A percentile compares a stretch with the other conserved stretches of the same genome.
Evolutionary conservation across 441 rosid genomes (phyloP).

Genomic region (Euphorbia celastroides): DNA sequence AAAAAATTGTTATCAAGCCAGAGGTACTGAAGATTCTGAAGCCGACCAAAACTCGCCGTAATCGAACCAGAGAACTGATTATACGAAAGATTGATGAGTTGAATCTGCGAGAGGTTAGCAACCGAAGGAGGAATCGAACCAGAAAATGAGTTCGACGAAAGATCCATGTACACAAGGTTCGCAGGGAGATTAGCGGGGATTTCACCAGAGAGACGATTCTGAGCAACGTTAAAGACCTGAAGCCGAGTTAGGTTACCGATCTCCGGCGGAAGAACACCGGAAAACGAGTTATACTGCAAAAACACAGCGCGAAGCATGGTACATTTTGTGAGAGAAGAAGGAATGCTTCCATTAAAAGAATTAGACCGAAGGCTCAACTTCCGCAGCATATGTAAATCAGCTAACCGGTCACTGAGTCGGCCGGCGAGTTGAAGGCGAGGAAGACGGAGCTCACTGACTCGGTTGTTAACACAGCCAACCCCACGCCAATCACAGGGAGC

Average conservation of each 20-base stretch:
- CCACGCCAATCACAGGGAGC: conserved; percentile 98
- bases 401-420: conserved; percentile 47
- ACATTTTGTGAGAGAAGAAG: conserved; percentile 69
- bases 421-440: conserved; percentile 80
- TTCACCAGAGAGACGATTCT: conserved; percentile 72
- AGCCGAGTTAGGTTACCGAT: conserved; percentile 57
- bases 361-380: conserved; percentile 75
- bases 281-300: conserved; percentile 79
- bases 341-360: conserved; percentile 71
- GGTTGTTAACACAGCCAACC: conserved; percentile 41
- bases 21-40: conserved; percentile 63
- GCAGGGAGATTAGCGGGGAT: conserved; percentile 56
- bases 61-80: conserved; percentile 69
- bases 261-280: conserved; percentile 60
- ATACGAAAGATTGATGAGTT: conserved; percentile 70
- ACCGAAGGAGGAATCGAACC: conserved; percentile 52
- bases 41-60: conserved; percentile 60
- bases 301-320: conserved; percentile 60
- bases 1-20: conserved; percentile 72
- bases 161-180: conserved; percentile 47
- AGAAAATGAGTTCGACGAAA: conserved; percentile 66
- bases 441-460: conserved; percentile 67
- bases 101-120: conserved; percentile 57
- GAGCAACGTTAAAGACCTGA: conserved; percentile 54
- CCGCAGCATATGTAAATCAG: conserved; percentile 47